A percentile compares a stretch with the other conserved stretches of the same genome.
Conservation (phyloP, 2,329 filamentous ascomycete genomes). For the Periconia sp. region DNA sequence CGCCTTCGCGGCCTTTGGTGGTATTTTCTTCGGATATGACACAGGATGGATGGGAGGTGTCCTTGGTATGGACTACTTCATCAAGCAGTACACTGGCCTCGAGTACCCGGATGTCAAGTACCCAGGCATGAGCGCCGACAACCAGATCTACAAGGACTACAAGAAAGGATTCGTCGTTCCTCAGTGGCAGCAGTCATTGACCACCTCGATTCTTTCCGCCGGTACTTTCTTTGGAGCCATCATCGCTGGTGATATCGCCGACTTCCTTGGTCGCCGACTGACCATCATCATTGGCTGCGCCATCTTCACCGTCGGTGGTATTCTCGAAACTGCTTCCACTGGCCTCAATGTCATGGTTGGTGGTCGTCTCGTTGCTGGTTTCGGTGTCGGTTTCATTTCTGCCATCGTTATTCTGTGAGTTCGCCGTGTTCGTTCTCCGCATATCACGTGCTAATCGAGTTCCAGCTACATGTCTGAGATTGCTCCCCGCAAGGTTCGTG, state of each 20-base stretch:
- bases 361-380: conserved; percentile 75
- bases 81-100: conserved; percentile 41
- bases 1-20: conserved; percentile 57
- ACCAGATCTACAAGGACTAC: conserved; percentile 66
- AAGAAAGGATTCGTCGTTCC: conserved; percentile 50
- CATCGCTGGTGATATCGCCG: conserved; percentile 62
- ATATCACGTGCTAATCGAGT: conserved; percentile 14
- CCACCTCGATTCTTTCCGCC: conserved; percentile 77
- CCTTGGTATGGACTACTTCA: conserved; percentile 53
- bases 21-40: conserved; percentile 81
- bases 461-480: conserved; percentile 82
- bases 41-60: conserved; percentile 78
- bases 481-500: conserved; percentile 71
- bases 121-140: conserved; percentile 58
- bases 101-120: conserved; percentile 49
- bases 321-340: conserved; percentile 66
- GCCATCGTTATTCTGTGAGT: conserved; percentile 62
- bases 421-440: conserved; percentile 6
- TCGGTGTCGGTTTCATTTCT: conserved; percentile 75
- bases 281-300: conserved; percentile 67
- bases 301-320: conserved; percentile 64
- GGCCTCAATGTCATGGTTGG: conserved; percentile 69
- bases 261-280: conserved; percentile 68
- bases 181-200: conserved; percentile 59
- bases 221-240: conserved; percentile 80